Evolutionary conservation across 768 basidiomycete species (phyloP).

Genomic region (Tubosaeta brunneosetosa): DNA sequence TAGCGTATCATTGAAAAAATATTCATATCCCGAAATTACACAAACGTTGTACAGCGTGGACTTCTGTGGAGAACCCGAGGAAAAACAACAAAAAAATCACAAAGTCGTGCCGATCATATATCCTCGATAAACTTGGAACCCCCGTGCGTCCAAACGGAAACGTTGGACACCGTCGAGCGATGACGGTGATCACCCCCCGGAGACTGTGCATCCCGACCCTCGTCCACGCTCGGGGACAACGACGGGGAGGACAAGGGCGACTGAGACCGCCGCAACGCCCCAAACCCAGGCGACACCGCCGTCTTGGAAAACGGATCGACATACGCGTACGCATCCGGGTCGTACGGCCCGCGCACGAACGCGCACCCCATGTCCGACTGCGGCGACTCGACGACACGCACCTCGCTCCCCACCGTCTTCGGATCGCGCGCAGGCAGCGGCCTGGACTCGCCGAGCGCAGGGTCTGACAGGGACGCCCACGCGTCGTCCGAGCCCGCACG

Average conservation of each 20-base stretch:
- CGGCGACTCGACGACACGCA: conserved; percentile 25
- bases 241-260: conserved; percentile 26
- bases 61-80: too few relatives aligned
- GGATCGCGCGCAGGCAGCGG: conserved; percentile 1
- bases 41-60: not conserved
- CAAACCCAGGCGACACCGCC: not conserved
- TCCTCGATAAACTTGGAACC: conserved; percentile 49
- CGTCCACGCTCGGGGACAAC: conserved; percentile 19
- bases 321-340: conserved; percentile 12
- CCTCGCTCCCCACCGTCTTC: not conserved
- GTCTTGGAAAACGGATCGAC: conserved; percentile 21
- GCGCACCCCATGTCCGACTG: conserved; percentile 18
- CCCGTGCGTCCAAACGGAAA: conserved; percentile 38
- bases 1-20: too few relatives aligned
- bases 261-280: conserved; percentile 20
- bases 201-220: conserved; percentile 1
- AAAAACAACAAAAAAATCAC: not conserved
- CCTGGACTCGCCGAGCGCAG: not conserved
- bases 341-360: conserved; percentile 4
- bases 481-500: conserved; percentile 46
- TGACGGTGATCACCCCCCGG: conserved; percentile 6
- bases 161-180: conserved; percentile 19
- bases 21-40: too few relatives aligned
- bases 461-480: conserved; percentile 36
- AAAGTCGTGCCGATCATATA: conserved; percentile 9